A percentile compares a stretch with the other conserved stretches of the same genome.
Conservation (phyloP, 192 early-diverging fungal species). For the Diversispora epigaea region DNA sequence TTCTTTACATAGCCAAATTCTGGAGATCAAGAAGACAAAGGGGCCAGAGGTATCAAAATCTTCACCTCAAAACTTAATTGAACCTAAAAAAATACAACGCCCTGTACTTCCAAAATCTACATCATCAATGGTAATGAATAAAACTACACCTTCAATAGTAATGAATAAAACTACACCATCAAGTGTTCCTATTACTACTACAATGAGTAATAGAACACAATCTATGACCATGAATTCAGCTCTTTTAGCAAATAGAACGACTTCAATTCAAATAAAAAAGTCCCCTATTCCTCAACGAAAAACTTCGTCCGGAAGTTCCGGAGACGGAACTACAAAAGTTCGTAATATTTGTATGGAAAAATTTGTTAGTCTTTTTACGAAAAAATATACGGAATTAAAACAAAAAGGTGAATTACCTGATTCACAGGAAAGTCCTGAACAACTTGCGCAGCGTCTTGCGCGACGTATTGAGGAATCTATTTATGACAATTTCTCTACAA, state of each 20-base stretch:
- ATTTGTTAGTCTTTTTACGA: conserved; percentile 21
- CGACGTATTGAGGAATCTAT: conserved; percentile 51
- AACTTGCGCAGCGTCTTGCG: conserved; percentile 42
- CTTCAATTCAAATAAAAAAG: neutral
- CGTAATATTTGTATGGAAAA: conserved; percentile 12
- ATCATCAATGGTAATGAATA: neutral
- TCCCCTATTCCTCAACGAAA: neutral
- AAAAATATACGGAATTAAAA: conserved; percentile 8
- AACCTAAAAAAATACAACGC: conserved; percentile 4
- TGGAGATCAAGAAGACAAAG: conserved; percentile 31
- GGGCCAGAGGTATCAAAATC: neutral
- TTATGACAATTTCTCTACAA: conserved; percentile 46
- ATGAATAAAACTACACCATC: neutral
- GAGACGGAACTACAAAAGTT: conserved; percentile 15
- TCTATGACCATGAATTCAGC: neutral
- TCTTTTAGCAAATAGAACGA: neutral
- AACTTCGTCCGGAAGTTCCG: neutral
- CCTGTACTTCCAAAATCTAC: neutral
- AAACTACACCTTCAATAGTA: neutral
- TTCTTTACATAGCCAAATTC: conserved; percentile 35
- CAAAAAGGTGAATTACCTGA: conserved; percentile 10
- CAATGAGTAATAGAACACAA: neutral
- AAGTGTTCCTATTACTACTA: neutral
- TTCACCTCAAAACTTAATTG: neutral
- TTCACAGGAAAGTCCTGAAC: conserved; percentile 17